These are phyloP conservation scores for Gamarada debralockiae DNA, from an alignment of 495 filamentous ascomycete species.

Conservation along the genomic window DNA sequence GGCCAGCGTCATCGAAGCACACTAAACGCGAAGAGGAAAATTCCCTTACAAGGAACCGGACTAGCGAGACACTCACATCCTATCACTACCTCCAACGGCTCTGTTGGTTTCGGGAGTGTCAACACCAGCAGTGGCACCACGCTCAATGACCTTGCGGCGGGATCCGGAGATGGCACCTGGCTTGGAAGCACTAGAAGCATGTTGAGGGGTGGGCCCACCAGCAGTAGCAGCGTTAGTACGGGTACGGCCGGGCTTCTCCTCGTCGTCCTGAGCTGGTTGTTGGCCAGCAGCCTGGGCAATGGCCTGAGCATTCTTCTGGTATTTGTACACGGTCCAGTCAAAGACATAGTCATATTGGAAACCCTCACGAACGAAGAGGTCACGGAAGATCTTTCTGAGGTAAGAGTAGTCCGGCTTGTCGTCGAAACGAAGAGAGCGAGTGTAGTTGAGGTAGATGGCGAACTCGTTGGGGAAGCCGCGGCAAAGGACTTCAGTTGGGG, in stretches of 20 bases:
- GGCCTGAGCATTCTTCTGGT: conserved; percentile 97
- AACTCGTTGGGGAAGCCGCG: conserved; percentile 99
- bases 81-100: conserved; percentile 87
- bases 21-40: conserved; percentile 83
- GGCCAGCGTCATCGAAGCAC: conserved; percentile 72
- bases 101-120: conserved; percentile 83
- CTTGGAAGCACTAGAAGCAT: conserved; percentile 56
- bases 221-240: conserved; percentile 56
- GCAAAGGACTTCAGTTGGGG: conserved; percentile 97
- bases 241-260: conserved; percentile 63
- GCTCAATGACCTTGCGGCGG: conserved; percentile 81
- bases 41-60: conserved; percentile 90
- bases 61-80: conserved; percentile 92
- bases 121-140: conserved; percentile 50
- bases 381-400: conserved; percentile 99
- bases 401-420: conserved; percentile 99
- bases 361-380: conserved; percentile 97
- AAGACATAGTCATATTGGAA: conserved; percentile 99
- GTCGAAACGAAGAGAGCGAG: conserved; percentile 95
- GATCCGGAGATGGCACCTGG: conserved; percentile 69
- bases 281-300: conserved; percentile 71
- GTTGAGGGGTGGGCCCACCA: conserved; percentile 54
- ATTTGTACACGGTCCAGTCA: conserved; percentile 99
- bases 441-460: conserved; percentile 99
- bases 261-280: conserved; percentile 67